phyloP scores from a whole-genome alignment of 2,329 filamentous ascomycete genomes.

The Alternaria ventricosa region DNA sequence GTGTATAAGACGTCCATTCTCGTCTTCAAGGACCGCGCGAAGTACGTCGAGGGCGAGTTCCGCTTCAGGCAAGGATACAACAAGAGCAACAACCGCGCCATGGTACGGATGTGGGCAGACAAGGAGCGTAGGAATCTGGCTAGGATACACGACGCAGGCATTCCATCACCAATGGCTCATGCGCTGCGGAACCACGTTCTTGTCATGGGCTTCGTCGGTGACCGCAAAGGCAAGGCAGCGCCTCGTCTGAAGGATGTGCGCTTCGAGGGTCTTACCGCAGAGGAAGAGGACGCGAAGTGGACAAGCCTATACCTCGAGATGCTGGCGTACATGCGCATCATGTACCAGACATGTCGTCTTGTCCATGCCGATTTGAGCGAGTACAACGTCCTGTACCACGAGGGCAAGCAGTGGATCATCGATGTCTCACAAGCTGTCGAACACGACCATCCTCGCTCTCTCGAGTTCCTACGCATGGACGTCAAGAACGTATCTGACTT shows the following conservation, averaged over 20 bases:
- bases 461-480: slow-evolving; percentile 97
- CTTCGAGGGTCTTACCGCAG: slow-evolving; percentile 68
- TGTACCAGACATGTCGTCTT: slow-evolving; percentile 90
- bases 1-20: slow-evolving; percentile 99
- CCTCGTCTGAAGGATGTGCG: slow-evolving; percentile 88
- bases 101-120: slow-evolving; percentile 99
- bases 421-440: slow-evolving; percentile 98
- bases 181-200: slow-evolving; percentile 92
- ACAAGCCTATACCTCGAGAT: slow-evolving; percentile 80
- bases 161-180: slow-evolving; percentile 88
- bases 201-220: slow-evolving; percentile 92
- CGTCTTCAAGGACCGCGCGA: slow-evolving; percentile 96
- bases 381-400: slow-evolving; percentile 95
- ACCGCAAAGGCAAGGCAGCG: slow-evolving; percentile 84
- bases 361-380: slow-evolving; percentile 97
- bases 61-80: slow-evolving; percentile 89
- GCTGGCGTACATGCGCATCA: slow-evolving; percentile 84
- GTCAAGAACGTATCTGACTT: slow-evolving; percentile 97
- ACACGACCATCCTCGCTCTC: slow-evolving; percentile 88
- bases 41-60: slow-evolving; percentile 94
- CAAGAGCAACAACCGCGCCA: slow-evolving; percentile 92
- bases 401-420: slow-evolving; percentile 85
- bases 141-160: slow-evolving; percentile 80
- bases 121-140: slow-evolving; percentile 97
- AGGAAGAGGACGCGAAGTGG: slow-evolving; percentile 71